Percentiles rank a stretch among this genome's conserved stretches.
phyloP scores from a whole-genome alignment of 352 stramenopile species.

The Globisporangium spiculum region DNA sequence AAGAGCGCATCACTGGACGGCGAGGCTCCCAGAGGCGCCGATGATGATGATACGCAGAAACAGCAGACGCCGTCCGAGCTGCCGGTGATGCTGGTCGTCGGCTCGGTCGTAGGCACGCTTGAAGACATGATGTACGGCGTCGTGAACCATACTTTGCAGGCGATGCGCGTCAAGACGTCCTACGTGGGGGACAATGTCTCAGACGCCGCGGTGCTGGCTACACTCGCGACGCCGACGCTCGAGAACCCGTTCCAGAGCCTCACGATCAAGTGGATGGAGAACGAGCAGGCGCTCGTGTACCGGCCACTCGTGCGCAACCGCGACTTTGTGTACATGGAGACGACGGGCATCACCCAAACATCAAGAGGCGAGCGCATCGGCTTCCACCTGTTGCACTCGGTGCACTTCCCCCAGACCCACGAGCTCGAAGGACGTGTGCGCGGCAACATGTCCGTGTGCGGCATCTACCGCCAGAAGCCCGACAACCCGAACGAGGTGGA shows the following conservation, averaged over 20 bases:
- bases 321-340: slow-evolving; percentile 24
- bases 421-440: slow-evolving; percentile 19
- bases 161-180: slow-evolving; percentile 22
- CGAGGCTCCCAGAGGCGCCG: neutral
- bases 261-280: slow-evolving; percentile 19
- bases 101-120: slow-evolving; percentile 18
- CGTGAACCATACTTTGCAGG: slow-evolving; percentile 20
- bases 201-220: slow-evolving; percentile 15
- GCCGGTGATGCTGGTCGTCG: slow-evolving; percentile 13
- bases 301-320: slow-evolving; percentile 7
- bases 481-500: slow-evolving; percentile 4
- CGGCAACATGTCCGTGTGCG: slow-evolving; percentile 22
- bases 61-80: neutral
- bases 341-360: slow-evolving; percentile 11
- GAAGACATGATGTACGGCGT: slow-evolving; percentile 29
- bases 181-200: slow-evolving; percentile 24
- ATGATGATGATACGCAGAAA: neutral
- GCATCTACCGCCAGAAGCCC: slow-evolving; percentile 17
- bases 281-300: neutral
- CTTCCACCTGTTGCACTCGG: slow-evolving; percentile 19
- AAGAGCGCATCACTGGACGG: neutral
- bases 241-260: slow-evolving; percentile 16
- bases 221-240: slow-evolving; percentile 9
- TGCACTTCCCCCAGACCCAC: slow-evolving; percentile 19
- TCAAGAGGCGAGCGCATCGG: slow-evolving; percentile 11